Conservation (phyloP, 495 filamentous ascomycete genomes). For the Podospora comata region DNA sequence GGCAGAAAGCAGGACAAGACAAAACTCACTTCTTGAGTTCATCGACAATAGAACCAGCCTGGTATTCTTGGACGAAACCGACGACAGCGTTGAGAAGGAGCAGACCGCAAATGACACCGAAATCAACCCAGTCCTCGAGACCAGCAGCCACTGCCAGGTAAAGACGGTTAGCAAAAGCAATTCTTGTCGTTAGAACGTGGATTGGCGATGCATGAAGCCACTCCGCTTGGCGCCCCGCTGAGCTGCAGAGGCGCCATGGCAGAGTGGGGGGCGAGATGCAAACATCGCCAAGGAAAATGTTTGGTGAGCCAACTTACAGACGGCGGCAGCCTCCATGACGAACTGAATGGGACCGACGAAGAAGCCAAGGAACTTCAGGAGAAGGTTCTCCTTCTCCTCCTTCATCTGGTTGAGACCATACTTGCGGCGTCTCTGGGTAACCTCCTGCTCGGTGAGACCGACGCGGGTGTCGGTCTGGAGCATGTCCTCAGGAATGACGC, state of each 20-base stretch:
- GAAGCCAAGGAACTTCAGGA: conserved; percentile 78
- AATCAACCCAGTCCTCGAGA: conserved; percentile 79
- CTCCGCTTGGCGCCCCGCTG: conserved; percentile 10
- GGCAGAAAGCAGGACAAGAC: background rate
- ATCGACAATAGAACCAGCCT: conserved; percentile 89
- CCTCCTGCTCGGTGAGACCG: conserved; percentile 73
- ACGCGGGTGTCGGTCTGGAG: conserved; percentile 61
- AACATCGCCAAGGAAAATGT: conserved; percentile 4
- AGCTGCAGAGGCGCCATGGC: background rate
- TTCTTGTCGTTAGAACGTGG: background rate
- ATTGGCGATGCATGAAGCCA: conserved; percentile 7
- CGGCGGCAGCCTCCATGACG: conserved; percentile 71
- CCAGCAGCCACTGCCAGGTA: conserved; percentile 54
- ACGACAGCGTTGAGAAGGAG: conserved; percentile 78
- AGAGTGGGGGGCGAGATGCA: background rate
- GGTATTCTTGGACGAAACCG: conserved; percentile 85
- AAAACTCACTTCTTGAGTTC: conserved; percentile 66
- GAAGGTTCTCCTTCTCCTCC: conserved; percentile 79
- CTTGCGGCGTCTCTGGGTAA: conserved; percentile 64
- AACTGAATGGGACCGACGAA: conserved; percentile 91
- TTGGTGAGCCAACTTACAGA: conserved; percentile 28
- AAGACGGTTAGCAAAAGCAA: conserved; percentile 12
- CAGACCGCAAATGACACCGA: conserved; percentile 73
- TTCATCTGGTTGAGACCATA: conserved; percentile 87
- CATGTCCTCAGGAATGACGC: conserved; percentile 60